Conservation (phyloP, 2,329 filamentous ascomycete genomes). For the Pseudogymnoascus sp. region DNA sequence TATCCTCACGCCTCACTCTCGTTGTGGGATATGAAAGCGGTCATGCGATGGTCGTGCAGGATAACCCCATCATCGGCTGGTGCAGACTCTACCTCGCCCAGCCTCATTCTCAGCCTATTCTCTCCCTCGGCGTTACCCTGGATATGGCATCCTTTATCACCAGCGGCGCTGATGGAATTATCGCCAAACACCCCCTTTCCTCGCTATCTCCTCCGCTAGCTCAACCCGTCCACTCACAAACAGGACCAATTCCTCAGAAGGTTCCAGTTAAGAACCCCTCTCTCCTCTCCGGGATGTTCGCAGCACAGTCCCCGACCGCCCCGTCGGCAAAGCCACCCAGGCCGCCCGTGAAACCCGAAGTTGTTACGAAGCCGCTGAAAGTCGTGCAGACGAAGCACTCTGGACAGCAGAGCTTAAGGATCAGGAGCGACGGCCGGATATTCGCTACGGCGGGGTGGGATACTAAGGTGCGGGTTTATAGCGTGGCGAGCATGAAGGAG, state of each 20-base stretch:
- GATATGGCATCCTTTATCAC: conserved; percentile 55
- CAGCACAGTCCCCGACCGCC: background rate
- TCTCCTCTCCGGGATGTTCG: background rate
- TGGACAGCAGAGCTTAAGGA: conserved; percentile 71
- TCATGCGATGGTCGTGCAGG: conserved; percentile 53
- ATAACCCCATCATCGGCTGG: conserved; percentile 32
- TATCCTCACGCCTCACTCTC: conserved; percentile 46
- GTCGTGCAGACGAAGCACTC: conserved; percentile 72
- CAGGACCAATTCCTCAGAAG: background rate
- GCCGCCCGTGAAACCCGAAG: conserved; percentile 11
- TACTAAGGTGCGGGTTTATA: conserved; percentile 70
- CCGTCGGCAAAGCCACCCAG: background rate
- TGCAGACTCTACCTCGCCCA: conserved; percentile 53
- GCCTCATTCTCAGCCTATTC: conserved; percentile 68
- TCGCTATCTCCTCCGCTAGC: background rate
- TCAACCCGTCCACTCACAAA: background rate
- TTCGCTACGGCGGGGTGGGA: conserved; percentile 95
- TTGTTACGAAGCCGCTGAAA: conserved; percentile 40
- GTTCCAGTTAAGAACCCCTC: background rate
- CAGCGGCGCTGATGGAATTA: conserved; percentile 69
- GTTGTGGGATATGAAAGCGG: conserved; percentile 82
- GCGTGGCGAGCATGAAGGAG: conserved; percentile 70
- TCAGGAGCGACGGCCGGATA: conserved; percentile 73
- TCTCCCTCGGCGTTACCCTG: conserved; percentile 56
- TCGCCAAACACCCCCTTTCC: conserved; percentile 67